A percentile compares a stretch with the other conserved stretches of the same genome.
phyloP scores from a whole-genome alignment of 805 yeast species.

The Wickerhamomyces kurtzmanii region DNA sequence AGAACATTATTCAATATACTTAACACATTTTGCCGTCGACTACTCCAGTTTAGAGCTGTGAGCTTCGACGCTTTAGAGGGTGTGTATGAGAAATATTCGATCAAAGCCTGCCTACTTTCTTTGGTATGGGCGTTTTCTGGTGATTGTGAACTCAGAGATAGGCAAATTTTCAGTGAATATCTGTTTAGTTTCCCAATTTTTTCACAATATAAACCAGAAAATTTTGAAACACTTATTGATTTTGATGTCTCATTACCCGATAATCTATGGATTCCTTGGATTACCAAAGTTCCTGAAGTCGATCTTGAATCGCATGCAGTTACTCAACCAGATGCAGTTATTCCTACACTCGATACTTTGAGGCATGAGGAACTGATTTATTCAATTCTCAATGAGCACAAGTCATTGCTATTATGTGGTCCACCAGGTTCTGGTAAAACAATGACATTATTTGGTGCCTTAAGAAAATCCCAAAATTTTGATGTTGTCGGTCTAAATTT shows the following conservation, averaged over 20 bases:
- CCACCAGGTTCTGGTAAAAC: slow-evolving; percentile 98
- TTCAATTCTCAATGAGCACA: slow-evolving; percentile 42
- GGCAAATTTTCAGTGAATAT: slow-evolving; percentile 24
- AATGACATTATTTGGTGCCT: slow-evolving; percentile 69
- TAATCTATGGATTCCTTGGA: slow-evolving; percentile 36
- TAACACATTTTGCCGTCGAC: no score
- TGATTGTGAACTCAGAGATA: slow-evolving; percentile 30
- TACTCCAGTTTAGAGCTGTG: no score
- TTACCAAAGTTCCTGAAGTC: slow-evolving; percentile 24
- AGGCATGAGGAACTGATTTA: slow-evolving; percentile 55
- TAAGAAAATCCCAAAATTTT: slow-evolving; percentile 45
- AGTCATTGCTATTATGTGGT: slow-evolving; percentile 72
- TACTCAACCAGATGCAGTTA: slow-evolving; percentile 48
- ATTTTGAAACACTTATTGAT: slow-evolving; percentile 23
- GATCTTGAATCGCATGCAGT: slow-evolving; percentile 53
- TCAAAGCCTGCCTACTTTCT: no score
- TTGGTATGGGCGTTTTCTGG: slow-evolving; percentile 63
- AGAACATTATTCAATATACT: no score
- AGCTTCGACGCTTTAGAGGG: no score
- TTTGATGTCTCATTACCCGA: slow-evolving; percentile 33
- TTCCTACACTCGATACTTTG: slow-evolving; percentile 74
- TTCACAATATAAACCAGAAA: slow-evolving; percentile 7
- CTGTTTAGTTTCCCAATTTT: slow-evolving; percentile 15
- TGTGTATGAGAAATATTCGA: no score
- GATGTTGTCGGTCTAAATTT: slow-evolving; percentile 68